phyloP scores from a whole-genome alignment of 2,329 filamentous ascomycete species.

The Hymenotorrendiella dingleyae region DNA sequence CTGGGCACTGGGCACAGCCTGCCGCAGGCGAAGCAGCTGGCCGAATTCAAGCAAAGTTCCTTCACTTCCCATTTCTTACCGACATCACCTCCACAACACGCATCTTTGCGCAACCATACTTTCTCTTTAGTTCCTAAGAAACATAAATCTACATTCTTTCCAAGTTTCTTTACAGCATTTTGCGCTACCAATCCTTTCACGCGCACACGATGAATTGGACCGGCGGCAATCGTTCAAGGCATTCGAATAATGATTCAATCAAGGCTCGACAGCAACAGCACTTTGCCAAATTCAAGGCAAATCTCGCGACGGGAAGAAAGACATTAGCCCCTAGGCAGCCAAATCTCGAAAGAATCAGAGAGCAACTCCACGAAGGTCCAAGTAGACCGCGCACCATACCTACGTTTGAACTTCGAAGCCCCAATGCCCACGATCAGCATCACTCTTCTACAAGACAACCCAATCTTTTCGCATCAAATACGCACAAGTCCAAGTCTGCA shows the following conservation, averaged over 20 bases:
- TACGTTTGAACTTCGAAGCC: not conserved
- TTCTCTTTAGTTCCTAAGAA: not conserved
- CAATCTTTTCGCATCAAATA: not conserved
- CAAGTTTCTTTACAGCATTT: not conserved
- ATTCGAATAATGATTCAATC: constrained; percentile 31
- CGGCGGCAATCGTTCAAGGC: constrained; percentile 40
- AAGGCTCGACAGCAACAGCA: constrained; percentile 41
- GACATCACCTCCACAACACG: not conserved
- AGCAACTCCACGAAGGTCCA: constrained; percentile 6
- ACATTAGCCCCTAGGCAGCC: constrained; percentile 27
- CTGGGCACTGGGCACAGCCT: no score
- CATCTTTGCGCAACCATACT: not conserved
- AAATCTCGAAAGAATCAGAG: constrained; percentile 13
- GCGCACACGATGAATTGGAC: constrained; percentile 42
- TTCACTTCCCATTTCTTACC: not conserved
- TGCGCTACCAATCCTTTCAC: not conserved
- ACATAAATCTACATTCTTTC: not conserved
- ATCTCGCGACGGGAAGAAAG: constrained; percentile 26
- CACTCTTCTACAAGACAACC: not conserved
- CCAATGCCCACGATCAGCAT: not conserved
- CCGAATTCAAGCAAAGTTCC: not conserved
- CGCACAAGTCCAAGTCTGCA: no score
- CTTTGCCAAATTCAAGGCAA: constrained; percentile 39
- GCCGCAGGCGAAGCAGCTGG: no score
- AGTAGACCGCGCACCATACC: not conserved